phyloP scores from a whole-genome alignment of 805 yeast species.

The fission yeast (Schizosaccharomyces pombe) region ASM294v3 CU329670.1:1132001-1132500 shows the following conservation, averaged over 20 bases:
- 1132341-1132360: conserved; percentile 71
- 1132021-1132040: conserved; percentile 84
- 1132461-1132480: conserved; percentile 91
- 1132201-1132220: conserved; percentile 97
- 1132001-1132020: conserved; percentile 80
- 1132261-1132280: conserved; percentile 72
- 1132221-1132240: conserved; percentile 95
- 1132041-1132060: conserved; percentile 97
- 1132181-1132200: conserved; percentile 83
- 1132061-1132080: conserved; percentile 91
- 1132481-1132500: conserved; percentile 67
- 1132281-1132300: conserved; percentile 93
- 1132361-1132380: conserved; percentile 82
- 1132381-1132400: conserved; percentile 82
- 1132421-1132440: conserved; percentile 98
- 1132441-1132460: conserved; percentile 67
- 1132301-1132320: conserved; percentile 82
- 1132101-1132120: conserved; percentile 98
- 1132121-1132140: conserved; percentile 94
- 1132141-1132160: conserved; percentile 92
- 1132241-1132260: conserved; percentile 89
- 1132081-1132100: conserved; percentile 87
- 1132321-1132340: conserved; percentile 71
- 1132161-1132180: conserved; percentile 94
- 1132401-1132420: conserved; percentile 96